Evolutionary conservation across 345 rosid genomes (phyloP), one percentile per base, ranked within the genome.

Genomic region (Linum lewisii): DNA sequence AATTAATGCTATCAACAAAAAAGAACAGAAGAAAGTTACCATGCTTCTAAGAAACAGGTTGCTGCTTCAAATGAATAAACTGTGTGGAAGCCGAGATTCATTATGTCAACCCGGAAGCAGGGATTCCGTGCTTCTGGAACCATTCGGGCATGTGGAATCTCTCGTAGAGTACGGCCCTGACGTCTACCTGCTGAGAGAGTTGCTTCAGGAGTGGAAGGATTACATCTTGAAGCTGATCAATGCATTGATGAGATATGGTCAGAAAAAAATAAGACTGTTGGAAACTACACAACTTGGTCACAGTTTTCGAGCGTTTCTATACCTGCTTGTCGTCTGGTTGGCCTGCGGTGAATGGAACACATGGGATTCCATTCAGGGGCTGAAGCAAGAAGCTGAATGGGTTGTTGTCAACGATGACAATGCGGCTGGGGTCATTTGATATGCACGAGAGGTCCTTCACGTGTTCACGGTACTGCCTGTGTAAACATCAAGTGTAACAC

Each of bases 371-470:
- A 62, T 94, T 94, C 7, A 83, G 51, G 21, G 99, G 99, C 69
- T 94, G 99, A 69, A 94, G 66, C 67, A 93, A 64, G 81, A 93
- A 90, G 77, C 99, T 93, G 81, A 90, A 94, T 0, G 99, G 99
- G 63, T 90, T 90, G 74, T 94, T 90, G 70, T 94, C 99, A 14
- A 93, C 96, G 14, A 93, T 82, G 49, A 93, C 99, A 52, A 82
- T 79, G 57, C 96, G 82, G 63, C 75, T 58, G 64, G 87, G 79
- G 76, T 94, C 79, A 74, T 79, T 85, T 5, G 99, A 80, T 54
- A 84, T 20, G 79, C 87, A 77, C 21, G 90, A 75, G 42, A 94
- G 82, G 77, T 94, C 99, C 84, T 94, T 94, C 69, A 94, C 92
- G 52, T 87, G 92, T 58, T 93, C 99, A 56, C 94, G 70, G 59